Conservation (phyloP, 805 yeast genomes). For the Metschnikowia arizonensis region DNA sequence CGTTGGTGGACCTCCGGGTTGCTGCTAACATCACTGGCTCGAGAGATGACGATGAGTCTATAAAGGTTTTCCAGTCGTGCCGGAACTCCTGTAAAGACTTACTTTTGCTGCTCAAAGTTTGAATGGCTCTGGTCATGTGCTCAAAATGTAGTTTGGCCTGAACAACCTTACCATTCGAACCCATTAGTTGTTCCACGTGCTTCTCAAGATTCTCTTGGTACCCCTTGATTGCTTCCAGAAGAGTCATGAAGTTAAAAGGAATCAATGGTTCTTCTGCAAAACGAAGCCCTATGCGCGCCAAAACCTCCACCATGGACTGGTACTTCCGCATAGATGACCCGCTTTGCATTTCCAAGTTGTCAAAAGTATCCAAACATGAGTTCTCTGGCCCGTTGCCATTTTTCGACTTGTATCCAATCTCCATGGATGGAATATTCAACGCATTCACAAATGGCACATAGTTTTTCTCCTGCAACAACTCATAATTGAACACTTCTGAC, state of each 20-base stretch:
- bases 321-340: conserved; percentile 59
- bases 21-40: conserved; percentile 73
- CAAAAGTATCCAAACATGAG: conserved; percentile 64
- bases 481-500: conserved; percentile 26
- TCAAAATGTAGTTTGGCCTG: conserved; percentile 23
- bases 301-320: conserved; percentile 49
- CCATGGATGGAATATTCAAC: conserved; percentile 68
- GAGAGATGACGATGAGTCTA: conserved; percentile 41
- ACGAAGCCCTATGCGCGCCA: conserved; percentile 51
- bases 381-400: conserved; percentile 36
- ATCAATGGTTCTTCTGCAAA: conserved; percentile 73
- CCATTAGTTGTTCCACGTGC: conserved; percentile 25
- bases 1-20: conserved; percentile 78
- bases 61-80: conserved; percentile 56
- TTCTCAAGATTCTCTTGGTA: conserved; percentile 46
- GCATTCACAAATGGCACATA: conserved; percentile 62
- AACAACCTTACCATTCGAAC: neutral
- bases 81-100: conserved; percentile 50
- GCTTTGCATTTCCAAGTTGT: conserved; percentile 45
- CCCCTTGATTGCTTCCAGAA: conserved; percentile 41
- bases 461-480: conserved; percentile 49
- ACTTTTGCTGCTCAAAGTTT: conserved; percentile 33
- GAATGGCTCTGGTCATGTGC: conserved; percentile 24
- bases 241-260: conserved; percentile 56
- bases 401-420: conserved; percentile 45